Conservation (phyloP, 176 grass and related monocot genomes). For the Triticum monococcum region DNA sequence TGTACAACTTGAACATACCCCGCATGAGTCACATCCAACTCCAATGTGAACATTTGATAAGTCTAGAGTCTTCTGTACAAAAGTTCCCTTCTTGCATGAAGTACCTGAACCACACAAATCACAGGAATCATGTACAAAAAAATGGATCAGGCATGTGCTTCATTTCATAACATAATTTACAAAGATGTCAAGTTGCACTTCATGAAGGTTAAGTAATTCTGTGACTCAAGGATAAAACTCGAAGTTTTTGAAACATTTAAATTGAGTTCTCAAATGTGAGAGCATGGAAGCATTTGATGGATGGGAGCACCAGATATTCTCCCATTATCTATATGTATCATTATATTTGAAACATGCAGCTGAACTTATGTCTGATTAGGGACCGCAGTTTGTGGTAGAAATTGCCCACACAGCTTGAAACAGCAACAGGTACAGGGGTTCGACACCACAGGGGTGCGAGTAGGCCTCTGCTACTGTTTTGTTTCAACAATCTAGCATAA, state of each 20-base stretch:
- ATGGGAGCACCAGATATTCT: too few relatives aligned
- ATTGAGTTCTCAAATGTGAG: too few relatives aligned
- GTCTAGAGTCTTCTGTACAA: slow-evolving; percentile 1
- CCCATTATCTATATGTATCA: neutral
- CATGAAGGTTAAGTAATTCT: neutral
- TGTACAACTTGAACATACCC: slow-evolving; percentile 55
- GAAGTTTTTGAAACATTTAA: too few relatives aligned
- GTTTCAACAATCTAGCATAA: slow-evolving; percentile 7
- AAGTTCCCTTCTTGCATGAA: slow-evolving; percentile 22
- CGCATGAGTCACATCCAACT: slow-evolving; percentile 87
- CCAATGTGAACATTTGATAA: slow-evolving; percentile 52
- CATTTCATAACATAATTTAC: slow-evolving; percentile 20
- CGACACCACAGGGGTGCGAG: neutral
- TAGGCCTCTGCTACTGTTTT: neutral
- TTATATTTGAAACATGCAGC: neutral
- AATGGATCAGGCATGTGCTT: neutral
- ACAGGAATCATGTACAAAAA: neutral
- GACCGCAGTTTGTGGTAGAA: neutral
- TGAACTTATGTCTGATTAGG: neutral
- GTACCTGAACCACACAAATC: slow-evolving; percentile 32
- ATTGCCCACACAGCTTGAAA: slow-evolving; percentile 12
- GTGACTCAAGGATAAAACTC: neutral
- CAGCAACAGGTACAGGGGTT: neutral
- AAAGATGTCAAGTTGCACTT: slow-evolving; percentile 26
- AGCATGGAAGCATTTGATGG: too few relatives aligned